Conservation (phyloP, 768 basidiomycete genomes). For the Lepiota brunneoincarnata region DNA sequence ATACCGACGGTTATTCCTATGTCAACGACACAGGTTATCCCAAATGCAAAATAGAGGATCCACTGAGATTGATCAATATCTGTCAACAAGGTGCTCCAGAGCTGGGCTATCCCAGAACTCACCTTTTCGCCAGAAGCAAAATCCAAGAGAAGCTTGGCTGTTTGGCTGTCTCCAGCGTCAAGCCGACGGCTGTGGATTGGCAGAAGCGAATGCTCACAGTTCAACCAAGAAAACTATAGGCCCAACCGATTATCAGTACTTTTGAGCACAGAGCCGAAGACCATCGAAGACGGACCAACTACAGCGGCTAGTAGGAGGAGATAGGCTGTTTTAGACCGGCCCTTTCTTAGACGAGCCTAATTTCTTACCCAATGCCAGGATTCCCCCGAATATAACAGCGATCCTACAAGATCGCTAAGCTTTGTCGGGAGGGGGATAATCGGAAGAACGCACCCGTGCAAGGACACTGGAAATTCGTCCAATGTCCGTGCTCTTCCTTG, state of each 20-base stretch:
- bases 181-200: background rate
- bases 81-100: background rate
- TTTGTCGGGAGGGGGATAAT: background rate
- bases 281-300: background rate
- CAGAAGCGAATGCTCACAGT: background rate
- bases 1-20: constrained; percentile 10
- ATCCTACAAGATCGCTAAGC: background rate
- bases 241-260: background rate
- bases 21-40: constrained; percentile 7
- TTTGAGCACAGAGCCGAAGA: background rate
- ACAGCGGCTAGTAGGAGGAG: constrained; percentile 3
- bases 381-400: background rate
- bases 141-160: background rate
- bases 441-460: background rate
- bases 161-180: background rate
- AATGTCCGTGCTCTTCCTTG: background rate
- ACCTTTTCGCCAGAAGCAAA: constrained; percentile 5
- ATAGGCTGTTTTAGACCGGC: background rate
- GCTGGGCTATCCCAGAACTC: background rate
- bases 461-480: background rate
- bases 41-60: constrained; percentile 7
- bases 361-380: constrained; percentile 1
- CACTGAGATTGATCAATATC: background rate
- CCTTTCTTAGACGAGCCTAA: too few relatives aligned
- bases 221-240: constrained; percentile 6